phyloP scores from a whole-genome alignment of 1,139 yeast genomes.

The Zygosaccharomyces pseudobailii region DNA sequence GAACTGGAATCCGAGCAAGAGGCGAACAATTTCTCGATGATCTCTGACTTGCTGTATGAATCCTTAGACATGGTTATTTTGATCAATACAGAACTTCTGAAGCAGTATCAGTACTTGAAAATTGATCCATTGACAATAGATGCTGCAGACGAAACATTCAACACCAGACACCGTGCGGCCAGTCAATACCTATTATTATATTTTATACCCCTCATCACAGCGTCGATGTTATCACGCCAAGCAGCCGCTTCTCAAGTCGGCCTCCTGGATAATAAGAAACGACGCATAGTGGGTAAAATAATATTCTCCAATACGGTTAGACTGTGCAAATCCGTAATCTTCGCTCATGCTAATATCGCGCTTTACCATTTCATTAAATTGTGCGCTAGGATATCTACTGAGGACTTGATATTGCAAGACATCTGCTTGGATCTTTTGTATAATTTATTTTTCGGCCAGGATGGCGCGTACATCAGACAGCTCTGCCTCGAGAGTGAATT shows the following conservation, averaged over 20 bases:
- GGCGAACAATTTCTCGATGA: conserved; percentile 13
- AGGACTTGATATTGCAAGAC: conserved; percentile 32
- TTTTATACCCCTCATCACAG: conserved; percentile 32
- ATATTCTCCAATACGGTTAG: conserved; percentile 20
- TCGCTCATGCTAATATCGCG: conserved; percentile 39
- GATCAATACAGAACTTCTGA: conserved; percentile 17
- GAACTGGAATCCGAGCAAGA: conserved; percentile 18
- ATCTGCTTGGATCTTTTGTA: conserved; percentile 33
- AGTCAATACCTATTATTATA: conserved; percentile 33
- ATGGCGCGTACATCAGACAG: conserved; percentile 13
- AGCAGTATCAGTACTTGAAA: conserved; percentile 16
- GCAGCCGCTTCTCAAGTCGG: conserved; percentile 13
- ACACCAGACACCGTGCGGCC: conserved; percentile 30
- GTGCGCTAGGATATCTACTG: conserved; percentile 28
- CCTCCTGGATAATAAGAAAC: conserved; percentile 10
- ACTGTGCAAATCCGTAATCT: conserved; percentile 26
- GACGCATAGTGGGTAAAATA: conserved; percentile 19
- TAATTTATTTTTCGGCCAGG: conserved; percentile 30
- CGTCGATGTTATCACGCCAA: conserved; percentile 33
- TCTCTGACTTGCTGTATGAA: conserved; percentile 15
- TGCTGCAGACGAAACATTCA: conserved; percentile 2
- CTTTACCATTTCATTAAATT: conserved; percentile 37
- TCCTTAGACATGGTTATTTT: conserved; percentile 20
- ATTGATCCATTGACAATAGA: conserved; percentile 17
- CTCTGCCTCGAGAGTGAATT: conserved; percentile 26